Conservation (phyloP, 2,329 filamentous ascomycete genomes). For the Sclerotinia spermophila region DNA sequence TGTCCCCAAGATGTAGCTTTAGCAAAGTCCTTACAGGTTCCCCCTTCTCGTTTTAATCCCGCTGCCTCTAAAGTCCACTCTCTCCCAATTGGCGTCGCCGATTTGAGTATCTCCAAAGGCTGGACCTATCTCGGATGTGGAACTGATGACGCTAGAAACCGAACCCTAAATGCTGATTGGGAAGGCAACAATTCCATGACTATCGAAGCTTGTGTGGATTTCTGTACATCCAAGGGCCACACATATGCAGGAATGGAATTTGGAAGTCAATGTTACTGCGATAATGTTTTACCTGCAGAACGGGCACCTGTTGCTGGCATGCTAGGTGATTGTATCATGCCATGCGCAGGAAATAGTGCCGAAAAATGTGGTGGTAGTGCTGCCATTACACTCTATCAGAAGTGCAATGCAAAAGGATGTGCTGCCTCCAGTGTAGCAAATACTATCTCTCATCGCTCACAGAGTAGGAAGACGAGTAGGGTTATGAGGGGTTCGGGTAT, state of each 20-base stretch:
- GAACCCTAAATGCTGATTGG: conserved; percentile 16
- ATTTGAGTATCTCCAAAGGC: conserved; percentile 10
- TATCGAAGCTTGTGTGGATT: conserved; percentile 5
- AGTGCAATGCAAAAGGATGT: conserved; percentile 1
- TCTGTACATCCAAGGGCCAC: conserved; percentile 13
- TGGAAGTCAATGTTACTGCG: conserved; percentile 16
- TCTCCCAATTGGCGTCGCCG: neutral
- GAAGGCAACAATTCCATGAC: conserved; percentile 7
- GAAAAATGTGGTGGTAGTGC: conserved; percentile 16
- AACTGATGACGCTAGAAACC: neutral
- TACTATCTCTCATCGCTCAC: neutral
- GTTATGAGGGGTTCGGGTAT: neutral
- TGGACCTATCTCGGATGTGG: conserved; percentile 19
- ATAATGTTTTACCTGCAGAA: neutral
- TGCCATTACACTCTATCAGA: conserved; percentile 16
- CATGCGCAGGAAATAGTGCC: conserved; percentile 12
- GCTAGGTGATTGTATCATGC: conserved; percentile 9
- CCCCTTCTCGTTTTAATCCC: neutral
- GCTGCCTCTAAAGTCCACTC: neutral
- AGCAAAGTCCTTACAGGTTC: neutral
- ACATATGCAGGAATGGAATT: conserved; percentile 18
- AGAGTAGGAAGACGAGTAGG: neutral
- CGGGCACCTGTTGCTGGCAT: conserved; percentile 8
- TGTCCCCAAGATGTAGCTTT: conserved; percentile 10
- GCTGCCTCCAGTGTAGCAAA: neutral